Evolutionary conservation across 148 eudicot genomes (phyloP), one percentile per base, ranked within the genome.

Genomic region (Dysphania ambrosioides): DNA sequence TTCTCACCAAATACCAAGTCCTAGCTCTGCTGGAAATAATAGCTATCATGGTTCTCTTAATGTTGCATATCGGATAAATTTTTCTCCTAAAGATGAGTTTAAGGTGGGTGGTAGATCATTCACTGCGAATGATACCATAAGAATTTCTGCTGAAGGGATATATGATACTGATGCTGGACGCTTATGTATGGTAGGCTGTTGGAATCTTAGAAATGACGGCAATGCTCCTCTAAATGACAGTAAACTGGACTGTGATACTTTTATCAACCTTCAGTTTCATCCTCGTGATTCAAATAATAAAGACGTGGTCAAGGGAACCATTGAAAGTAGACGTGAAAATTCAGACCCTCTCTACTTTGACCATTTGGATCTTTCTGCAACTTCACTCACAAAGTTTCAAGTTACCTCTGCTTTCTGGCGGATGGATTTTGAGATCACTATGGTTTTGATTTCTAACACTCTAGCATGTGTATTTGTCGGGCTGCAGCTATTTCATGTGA

Each of bases 121-220:
- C 63, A 38, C 32, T 68, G 72, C 12, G 49, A 71, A 62, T 49
- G 78, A 72, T 57, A 80, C 71, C 38, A 36, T 87, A 44, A 81
- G 81, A 53, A 83, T 95, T 34, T 90, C 96, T 27, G 92, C 97
- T 75, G 98, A 95, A 81, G 98, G 98, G 63, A 77, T 57, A 19
- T 95, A 90, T 53, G 83, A 90, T 72, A 64, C 81, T 15, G 68
- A 79, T 77, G 75, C 75, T 29, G 98, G 97, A 73, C 79, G 74
- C 26, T 79, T 95, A 34, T 95, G 97, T 83, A 85, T 90, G 97
- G 79, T 82, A 44, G 98, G 97, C 65, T 95, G 98, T 79, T 88
- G 87, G 84, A 78, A 77, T 70, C 85, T 83, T 44, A 76, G 68
- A 35, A 62, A 78, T n/a, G 80, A 42, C 59, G 69, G 70, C 66